Evolutionary conservation across 108 stramenopile species (phyloP), one percentile per base, ranked within the genome.

Genomic region (Nitzschia putrida): DNA sequence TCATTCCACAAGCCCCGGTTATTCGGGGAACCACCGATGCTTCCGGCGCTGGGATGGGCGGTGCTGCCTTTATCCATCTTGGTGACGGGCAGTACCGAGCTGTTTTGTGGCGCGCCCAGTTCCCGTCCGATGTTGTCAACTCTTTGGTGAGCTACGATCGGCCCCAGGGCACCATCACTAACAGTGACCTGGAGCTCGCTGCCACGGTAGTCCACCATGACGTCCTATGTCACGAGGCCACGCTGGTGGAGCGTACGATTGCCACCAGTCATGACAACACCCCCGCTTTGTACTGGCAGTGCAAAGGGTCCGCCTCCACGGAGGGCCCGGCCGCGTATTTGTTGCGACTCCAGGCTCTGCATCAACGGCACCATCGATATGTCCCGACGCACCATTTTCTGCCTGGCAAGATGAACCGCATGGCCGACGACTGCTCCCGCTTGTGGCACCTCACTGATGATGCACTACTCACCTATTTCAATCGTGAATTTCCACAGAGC

Each of bases 131-230:
- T 6, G 70, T 88, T 12, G 47, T 43, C 3, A 22, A 23, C 0
- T 29, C 6, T 0, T 26, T 80, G 40, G 56, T 68, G 34, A 73
- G 65, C n/a, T 59, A 8, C 7, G 10, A 70, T 18, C 76, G 77
- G 41, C 76, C 64, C 1, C 41, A 23, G 7, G 83, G 83, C 1
- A 84, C 44, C 9, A 13, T 44, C 9, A 44, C 44, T 11, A 44
- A 44, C 13, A 44, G 44, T 13, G 44, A 44, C 44, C 42, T 84
- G n/a, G 83, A 84, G 50, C 47, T 73, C 3, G 73, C 80, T 11
- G 79, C 65, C 23, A 76, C 71, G 0, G 49, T 88, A 0, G 57
- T 71, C 12, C 84, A 85, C 44, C 57, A 73, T 23, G 86, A 84
- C 20, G 71, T 74, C 34, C 37, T 80, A 5, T n/a, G n/a, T n/a